Evolutionary conservation across 2,329 filamentous ascomycete species (phyloP).

Genomic region (Penicillium sp.): DNA sequence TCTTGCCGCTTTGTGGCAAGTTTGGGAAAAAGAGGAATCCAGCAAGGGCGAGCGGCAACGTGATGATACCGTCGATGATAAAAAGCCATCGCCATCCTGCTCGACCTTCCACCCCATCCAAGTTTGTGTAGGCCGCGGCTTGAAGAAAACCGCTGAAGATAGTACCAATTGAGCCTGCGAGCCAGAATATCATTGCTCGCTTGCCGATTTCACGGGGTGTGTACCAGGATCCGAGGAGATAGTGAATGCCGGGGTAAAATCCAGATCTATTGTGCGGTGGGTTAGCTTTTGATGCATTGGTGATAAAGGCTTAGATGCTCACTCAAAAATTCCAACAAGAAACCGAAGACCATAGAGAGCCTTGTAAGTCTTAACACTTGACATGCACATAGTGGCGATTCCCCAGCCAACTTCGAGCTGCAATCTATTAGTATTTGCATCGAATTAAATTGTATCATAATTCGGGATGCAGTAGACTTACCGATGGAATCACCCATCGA

Average conservation of each 20-base stretch:
- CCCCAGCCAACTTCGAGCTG: constrained; percentile 36
- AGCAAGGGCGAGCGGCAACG: constrained; percentile 23
- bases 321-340: constrained; percentile 32
- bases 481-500: constrained; percentile 42
- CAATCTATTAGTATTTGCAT: background rate
- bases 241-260: constrained; percentile 27
- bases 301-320: background rate
- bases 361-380: constrained; percentile 24
- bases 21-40: constrained; percentile 26
- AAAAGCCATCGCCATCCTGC: constrained; percentile 32
- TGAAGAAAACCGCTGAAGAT: constrained; percentile 27
- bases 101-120: constrained; percentile 23
- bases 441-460: background rate
- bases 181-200: constrained; percentile 25
- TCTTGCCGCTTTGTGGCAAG: constrained; percentile 20
- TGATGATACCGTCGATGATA: constrained; percentile 28
- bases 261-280: constrained; percentile 12
- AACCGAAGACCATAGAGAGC: constrained; percentile 25
- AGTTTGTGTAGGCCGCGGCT: constrained; percentile 22
- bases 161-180: constrained; percentile 19
- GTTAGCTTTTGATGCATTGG: background rate
- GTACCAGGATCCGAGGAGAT: constrained; percentile 29
- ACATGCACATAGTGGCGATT: constrained; percentile 22
- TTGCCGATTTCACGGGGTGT: constrained; percentile 26
- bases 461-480: background rate